These are phyloP conservation scores for Echites panduratus DNA, from an alignment of 257 asterid genomes.

Conservation along the genomic window DNA sequence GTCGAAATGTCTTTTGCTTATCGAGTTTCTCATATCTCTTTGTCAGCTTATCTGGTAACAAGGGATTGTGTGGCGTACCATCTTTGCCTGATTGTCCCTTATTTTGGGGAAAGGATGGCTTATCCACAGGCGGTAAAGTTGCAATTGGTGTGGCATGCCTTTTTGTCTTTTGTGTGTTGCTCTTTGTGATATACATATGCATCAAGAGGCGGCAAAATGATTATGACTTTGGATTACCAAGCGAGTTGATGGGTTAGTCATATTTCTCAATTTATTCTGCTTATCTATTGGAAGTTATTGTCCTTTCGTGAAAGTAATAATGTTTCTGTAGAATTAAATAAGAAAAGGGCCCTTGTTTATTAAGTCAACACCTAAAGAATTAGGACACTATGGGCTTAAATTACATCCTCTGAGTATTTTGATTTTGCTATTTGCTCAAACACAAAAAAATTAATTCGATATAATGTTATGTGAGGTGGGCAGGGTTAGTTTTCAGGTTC, in stretches of 20 bases:
- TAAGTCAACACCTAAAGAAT: not conserved
- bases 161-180: constrained; percentile 34
- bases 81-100: constrained; percentile 72
- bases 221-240: constrained; percentile 82
- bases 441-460: not conserved
- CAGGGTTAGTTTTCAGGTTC: not conserved
- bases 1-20: not conserved
- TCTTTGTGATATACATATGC: constrained; percentile 42
- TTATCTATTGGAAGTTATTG: not conserved
- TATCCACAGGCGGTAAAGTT: constrained; percentile 69
- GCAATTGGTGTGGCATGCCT: constrained; percentile 60
- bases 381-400: too few relatives aligned
- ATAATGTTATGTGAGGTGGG: not conserved
- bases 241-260: constrained; percentile 66
- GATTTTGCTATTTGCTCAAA: not conserved
- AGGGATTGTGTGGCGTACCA: constrained; percentile 85
- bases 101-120: constrained; percentile 75
- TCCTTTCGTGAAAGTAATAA: not conserved
- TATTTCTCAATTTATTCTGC: constrained; percentile 7
- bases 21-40: constrained; percentile 9
- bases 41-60: constrained; percentile 76
- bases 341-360: not conserved
- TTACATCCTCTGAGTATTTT: too few relatives aligned
- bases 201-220: constrained; percentile 54
- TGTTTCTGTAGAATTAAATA: not conserved